Evolutionary conservation across 2,329 filamentous ascomycete genomes (phyloP).

Genomic region (Epichloe sp.): DNA sequence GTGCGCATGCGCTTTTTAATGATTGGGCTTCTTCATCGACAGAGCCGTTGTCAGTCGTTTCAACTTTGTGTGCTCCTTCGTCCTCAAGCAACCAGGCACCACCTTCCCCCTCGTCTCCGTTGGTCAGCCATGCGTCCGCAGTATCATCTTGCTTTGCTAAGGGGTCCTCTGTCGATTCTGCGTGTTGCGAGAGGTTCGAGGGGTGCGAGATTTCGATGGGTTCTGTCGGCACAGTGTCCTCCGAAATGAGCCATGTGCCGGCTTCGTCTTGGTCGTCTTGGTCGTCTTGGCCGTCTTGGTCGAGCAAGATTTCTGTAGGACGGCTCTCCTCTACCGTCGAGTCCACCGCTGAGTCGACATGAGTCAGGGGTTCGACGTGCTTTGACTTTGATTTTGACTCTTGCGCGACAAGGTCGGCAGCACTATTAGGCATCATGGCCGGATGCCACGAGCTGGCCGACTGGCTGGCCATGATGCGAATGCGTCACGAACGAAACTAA

Average conservation of each 20-base stretch:
- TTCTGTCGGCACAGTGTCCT: constrained; percentile 4
- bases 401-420: constrained; percentile 1
- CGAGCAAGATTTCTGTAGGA: background rate
- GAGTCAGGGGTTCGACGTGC: background rate
- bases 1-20: too few species aligned
- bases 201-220: background rate
- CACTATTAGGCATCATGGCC: constrained; percentile 25
- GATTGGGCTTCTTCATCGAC: background rate
- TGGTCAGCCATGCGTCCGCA: constrained; percentile 1
- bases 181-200: background rate
- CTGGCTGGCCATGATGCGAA: constrained; percentile 24
- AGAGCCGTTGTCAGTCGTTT: background rate
- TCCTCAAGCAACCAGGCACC: constrained; percentile 14
- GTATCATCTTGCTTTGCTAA: background rate
- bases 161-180: background rate
- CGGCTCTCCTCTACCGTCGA: background rate
- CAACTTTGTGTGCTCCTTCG: constrained; percentile 3
- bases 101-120: constrained; percentile 11
- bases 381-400: background rate
- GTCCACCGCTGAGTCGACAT: background rate
- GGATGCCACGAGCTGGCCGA: constrained; percentile 26
- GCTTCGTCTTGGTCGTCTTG: constrained; percentile 6
- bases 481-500: constrained; percentile 2
- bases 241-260: constrained; percentile 13
- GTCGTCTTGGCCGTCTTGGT: background rate